Conservation (phyloP, 169 alveolate genomes). For the Plasmodium falciparum region DNA sequence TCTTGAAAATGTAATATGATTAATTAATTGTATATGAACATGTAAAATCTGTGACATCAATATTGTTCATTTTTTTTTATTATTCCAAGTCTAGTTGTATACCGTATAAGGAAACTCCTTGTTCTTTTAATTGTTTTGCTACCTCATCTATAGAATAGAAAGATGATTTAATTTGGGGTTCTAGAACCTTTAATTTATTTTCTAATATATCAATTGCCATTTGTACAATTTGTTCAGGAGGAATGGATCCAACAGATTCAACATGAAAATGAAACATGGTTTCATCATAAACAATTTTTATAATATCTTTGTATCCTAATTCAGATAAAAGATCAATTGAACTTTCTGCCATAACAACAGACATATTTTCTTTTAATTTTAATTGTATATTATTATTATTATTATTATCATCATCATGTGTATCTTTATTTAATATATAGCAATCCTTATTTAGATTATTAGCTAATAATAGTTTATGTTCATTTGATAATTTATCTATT, state of each 20-base stretch:
- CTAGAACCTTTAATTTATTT: constrained; percentile 81
- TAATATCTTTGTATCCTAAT: constrained; percentile 82
- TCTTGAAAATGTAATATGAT: background rate
- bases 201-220: constrained; percentile 91
- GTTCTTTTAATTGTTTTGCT: constrained; percentile 70
- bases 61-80: background rate
- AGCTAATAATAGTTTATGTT: constrained; percentile 56
- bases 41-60: background rate
- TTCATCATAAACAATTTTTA: constrained; percentile 83
- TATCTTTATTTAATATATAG: constrained; percentile 54
- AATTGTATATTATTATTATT: constrained; percentile 18
- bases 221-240: constrained; percentile 94
- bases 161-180: constrained; percentile 75
- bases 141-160: constrained; percentile 72
- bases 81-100: constrained; percentile 63
- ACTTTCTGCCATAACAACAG: constrained; percentile 80
- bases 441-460: constrained; percentile 60
- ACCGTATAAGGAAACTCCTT: constrained; percentile 73
- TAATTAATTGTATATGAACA: too few species aligned
- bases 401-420: constrained; percentile 28
- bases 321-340: constrained; percentile 81
- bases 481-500: constrained; percentile 82
- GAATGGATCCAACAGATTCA: constrained; percentile 94
- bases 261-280: constrained; percentile 85
- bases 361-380: constrained; percentile 65